Percentiles rank a stretch among this genome's conserved stretches.
phyloP scores from a whole-genome alignment of 352 stramenopile species.

The Phytophthora capsici region DNA sequence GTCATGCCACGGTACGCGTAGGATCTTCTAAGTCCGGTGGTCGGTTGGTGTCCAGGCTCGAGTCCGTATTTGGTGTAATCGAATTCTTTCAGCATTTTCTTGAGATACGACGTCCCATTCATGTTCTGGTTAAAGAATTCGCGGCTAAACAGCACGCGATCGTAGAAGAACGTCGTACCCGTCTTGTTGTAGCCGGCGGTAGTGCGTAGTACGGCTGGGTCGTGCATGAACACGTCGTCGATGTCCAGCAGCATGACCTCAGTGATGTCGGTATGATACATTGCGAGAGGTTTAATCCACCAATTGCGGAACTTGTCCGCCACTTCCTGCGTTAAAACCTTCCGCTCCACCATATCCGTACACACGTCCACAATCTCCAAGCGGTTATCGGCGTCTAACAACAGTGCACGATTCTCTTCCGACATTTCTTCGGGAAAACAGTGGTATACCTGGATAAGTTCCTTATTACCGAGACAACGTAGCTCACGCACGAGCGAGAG shows the following conservation, averaged over 20 bases:
- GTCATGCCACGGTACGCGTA: slow-evolving; percentile 46
- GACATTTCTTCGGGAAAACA: slow-evolving; percentile 55
- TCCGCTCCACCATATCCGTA: slow-evolving; percentile 26
- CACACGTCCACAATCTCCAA: slow-evolving; percentile 65
- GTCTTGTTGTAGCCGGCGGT: slow-evolving; percentile 50
- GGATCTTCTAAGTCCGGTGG: slow-evolving; percentile 37
- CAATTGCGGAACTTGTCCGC: slow-evolving; percentile 42
- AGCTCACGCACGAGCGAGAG: slow-evolving; percentile 55
- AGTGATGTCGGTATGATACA: slow-evolving; percentile 50
- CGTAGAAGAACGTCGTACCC: slow-evolving; percentile 69
- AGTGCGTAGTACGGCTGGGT: slow-evolving; percentile 36
- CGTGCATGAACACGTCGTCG: slow-evolving; percentile 49
- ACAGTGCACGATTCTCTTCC: slow-evolving; percentile 30
- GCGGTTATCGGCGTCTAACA: slow-evolving; percentile 36
- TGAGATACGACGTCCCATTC: slow-evolving; percentile 42
- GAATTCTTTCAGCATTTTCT: slow-evolving; percentile 51
- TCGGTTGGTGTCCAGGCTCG: slow-evolving; percentile 15
- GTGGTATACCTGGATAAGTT: slow-evolving; percentile 61
- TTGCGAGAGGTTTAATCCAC: slow-evolving; percentile 53
- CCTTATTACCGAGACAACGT: slow-evolving; percentile 51
- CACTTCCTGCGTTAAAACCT: slow-evolving; percentile 21
- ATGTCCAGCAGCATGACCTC: slow-evolving; percentile 59
- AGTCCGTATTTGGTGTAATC: slow-evolving; percentile 56
- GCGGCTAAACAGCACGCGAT: slow-evolving; percentile 55
- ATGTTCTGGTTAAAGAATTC: slow-evolving; percentile 55